Base-by-base conservation (phyloP, 1,284 basidiomycete species). In the Ustilago lituana region DNA sequence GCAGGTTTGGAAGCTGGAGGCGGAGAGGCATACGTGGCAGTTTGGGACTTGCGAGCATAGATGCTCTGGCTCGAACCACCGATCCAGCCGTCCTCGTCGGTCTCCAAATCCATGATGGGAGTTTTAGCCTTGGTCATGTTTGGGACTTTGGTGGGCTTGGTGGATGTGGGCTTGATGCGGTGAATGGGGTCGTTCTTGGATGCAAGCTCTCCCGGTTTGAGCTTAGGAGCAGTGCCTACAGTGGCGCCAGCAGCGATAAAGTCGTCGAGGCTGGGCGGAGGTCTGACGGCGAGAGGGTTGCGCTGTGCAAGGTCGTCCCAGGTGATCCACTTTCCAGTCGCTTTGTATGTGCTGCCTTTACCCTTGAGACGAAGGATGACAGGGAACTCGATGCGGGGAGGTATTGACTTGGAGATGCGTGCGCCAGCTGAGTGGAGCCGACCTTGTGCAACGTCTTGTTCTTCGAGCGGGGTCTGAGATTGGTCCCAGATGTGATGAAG, bases 401-500 rank as follows among this genome's bases (percentile, higher is more conserved):
- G 70, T 6, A 48, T 52, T 7, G 50, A 44, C 5, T 26, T 19
- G 31, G 60, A 58, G 39, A 74, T 63, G 33, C 73, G 50, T 14
- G 73, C 73, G 19, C 62, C 69, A 9, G 73, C 46, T 7, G 49
- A 46, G 36, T 73, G 70, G 6, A 73, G 54, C 2, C 36, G 50
- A 39, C 40, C 51, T 20, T 56, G 50, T 19, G 58, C 52, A n/a
- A 56, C 10, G 40, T 62, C 52, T 5, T 58, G 24, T 14, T 23
- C 14, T 8, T 57, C n/a, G 17, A 76, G 45, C 1, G 68, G 69
- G 1, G 57, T 69, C 22, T 49, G 48, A 8, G 43, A 26, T 32
- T 59, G 47, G 32, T 74, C 69, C 72, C 68, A 74, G 20, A 73
- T 60, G 46, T 76, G 74, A 26, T 73, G 48, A 14, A 74, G 52